Evolutionary conservation across 805 yeast genomes (phyloP).

Genomic region (Candida manassasensis): DNA sequence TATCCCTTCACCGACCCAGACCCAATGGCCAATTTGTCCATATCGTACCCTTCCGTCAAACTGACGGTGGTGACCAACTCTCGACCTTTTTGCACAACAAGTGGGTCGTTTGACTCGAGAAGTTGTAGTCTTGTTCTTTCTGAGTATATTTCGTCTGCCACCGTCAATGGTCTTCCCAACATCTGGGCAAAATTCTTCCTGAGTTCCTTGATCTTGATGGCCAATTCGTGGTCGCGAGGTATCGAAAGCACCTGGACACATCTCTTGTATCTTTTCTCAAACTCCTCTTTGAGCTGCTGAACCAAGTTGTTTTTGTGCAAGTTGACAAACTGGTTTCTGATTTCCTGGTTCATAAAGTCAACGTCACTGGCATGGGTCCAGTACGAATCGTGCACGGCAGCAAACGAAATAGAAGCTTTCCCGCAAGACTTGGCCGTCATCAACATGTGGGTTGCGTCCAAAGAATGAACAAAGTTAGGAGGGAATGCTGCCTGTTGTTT

Average conservation of each 20-base stretch:
- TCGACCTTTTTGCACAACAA: slow-evolving; percentile 44
- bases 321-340: slow-evolving; percentile 75
- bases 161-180: slow-evolving; percentile 52
- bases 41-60: slow-evolving; percentile 36
- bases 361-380: slow-evolving; percentile 96
- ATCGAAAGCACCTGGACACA: slow-evolving; percentile 59
- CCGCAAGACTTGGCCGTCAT: slow-evolving; percentile 80
- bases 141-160: slow-evolving; percentile 68
- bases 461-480: slow-evolving; percentile 90
- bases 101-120: slow-evolving; percentile 48
- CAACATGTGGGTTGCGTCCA: slow-evolving; percentile 96
- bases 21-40: slow-evolving; percentile 18
- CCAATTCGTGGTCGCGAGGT: slow-evolving; percentile 48
- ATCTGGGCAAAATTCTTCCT: slow-evolving; percentile 46
- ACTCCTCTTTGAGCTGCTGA: slow-evolving; percentile 67
- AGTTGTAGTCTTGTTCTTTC: slow-evolving; percentile 62
- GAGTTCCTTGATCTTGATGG: slow-evolving; percentile 42
- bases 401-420: slow-evolving; percentile 62
- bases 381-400: slow-evolving; percentile 95
- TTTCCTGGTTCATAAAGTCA: slow-evolving; percentile 58
- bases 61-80: slow-evolving; percentile 69
- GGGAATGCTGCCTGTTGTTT: slow-evolving; percentile 93
- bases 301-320: slow-evolving; percentile 74
- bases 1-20: slow-evolving; percentile 22
- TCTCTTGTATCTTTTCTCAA: slow-evolving; percentile 72